Percentiles rank a stretch among this genome's conserved stretches.
These are phyloP conservation scores for Taphrina pruni DNA, from an alignment of 1,139 yeast genomes.

Conservation along the genomic window DNA sequence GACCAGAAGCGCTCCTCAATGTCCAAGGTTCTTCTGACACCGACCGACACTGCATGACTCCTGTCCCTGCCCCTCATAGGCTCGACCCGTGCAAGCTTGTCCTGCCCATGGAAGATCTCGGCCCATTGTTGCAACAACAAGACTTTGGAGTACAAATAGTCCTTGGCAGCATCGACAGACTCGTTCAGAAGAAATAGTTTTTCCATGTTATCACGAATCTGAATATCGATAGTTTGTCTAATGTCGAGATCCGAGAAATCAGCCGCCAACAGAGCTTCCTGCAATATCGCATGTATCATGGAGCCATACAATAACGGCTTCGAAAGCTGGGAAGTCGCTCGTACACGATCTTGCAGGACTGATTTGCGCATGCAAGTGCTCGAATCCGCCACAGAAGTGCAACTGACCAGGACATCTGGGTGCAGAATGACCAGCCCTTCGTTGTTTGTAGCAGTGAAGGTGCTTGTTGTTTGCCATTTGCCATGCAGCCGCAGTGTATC, in stretches of 20 bases:
- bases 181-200: constrained; percentile 66
- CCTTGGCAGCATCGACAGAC: constrained; percentile 57
- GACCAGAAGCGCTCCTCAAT: constrained; percentile 93
- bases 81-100: constrained; percentile 41
- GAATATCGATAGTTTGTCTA: constrained; percentile 56
- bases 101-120: constrained; percentile 53
- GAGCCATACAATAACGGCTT: constrained; percentile 74
- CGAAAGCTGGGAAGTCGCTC: constrained; percentile 63
- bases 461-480: constrained; percentile 6
- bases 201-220: constrained; percentile 57
- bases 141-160: constrained; percentile 60
- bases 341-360: constrained; percentile 63
- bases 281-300: constrained; percentile 79
- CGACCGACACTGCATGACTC: constrained; percentile 43
- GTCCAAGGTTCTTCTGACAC: constrained; percentile 71
- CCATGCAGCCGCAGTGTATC: constrained; percentile 30
- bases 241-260: constrained; percentile 59
- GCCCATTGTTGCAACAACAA: constrained; percentile 72
- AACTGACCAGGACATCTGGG: constrained; percentile 81
- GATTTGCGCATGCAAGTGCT: constrained; percentile 74
- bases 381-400: constrained; percentile 81
- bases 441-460: constrained; percentile 14
- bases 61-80: constrained; percentile 35
- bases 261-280: constrained; percentile 61
- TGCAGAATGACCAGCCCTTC: constrained; percentile 66